Percentiles rank a stretch among this genome's conserved stretches.
Evolutionary conservation across 352 stramenopile genomes (phyloP).

Genomic region (Phytophthora sp.): DNA sequence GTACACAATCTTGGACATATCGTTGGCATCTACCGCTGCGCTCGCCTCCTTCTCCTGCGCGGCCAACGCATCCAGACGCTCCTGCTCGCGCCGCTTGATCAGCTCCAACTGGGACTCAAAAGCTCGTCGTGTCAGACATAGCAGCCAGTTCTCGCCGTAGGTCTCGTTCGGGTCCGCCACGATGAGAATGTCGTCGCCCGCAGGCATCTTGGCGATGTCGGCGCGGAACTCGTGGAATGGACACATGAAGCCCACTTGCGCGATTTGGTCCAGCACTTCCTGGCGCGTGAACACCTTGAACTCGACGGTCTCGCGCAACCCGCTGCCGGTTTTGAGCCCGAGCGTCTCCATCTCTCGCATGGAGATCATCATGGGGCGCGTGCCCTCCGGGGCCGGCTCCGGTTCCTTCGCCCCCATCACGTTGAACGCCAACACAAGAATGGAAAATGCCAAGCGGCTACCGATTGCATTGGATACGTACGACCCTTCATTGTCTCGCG

Average conservation of each 20-base stretch:
- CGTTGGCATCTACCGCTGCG: slow-evolving; percentile 38
- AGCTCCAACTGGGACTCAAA: slow-evolving; percentile 76
- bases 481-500: slow-evolving; percentile 23
- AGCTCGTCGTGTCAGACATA: slow-evolving; percentile 71
- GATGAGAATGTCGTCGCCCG: slow-evolving; percentile 77
- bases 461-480: slow-evolving; percentile 24
- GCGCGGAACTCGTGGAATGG: slow-evolving; percentile 76
- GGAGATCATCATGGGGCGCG: slow-evolving; percentile 83
- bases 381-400: slow-evolving; percentile 64
- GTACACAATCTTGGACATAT: slow-evolving; percentile 69
- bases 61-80: slow-evolving; percentile 51
- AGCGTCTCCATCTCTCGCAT: slow-evolving; percentile 88
- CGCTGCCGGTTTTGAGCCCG: slow-evolving; percentile 78
- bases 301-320: slow-evolving; percentile 73
- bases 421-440: background rate
- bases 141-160: slow-evolving; percentile 87
- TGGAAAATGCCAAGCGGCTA: slow-evolving; percentile 23
- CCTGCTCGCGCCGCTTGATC: slow-evolving; percentile 53
- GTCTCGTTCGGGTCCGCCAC: slow-evolving; percentile 74
- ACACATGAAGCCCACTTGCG: slow-evolving; percentile 83
- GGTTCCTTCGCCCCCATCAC: slow-evolving; percentile 42
- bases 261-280: slow-evolving; percentile 78
- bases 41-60: slow-evolving; percentile 34
- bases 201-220: slow-evolving; percentile 67
- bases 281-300: slow-evolving; percentile 75